These are phyloP conservation scores for Cicer pinnatifidum DNA, from an alignment of 306 rosid species.

Conservation along the genomic window DNA sequence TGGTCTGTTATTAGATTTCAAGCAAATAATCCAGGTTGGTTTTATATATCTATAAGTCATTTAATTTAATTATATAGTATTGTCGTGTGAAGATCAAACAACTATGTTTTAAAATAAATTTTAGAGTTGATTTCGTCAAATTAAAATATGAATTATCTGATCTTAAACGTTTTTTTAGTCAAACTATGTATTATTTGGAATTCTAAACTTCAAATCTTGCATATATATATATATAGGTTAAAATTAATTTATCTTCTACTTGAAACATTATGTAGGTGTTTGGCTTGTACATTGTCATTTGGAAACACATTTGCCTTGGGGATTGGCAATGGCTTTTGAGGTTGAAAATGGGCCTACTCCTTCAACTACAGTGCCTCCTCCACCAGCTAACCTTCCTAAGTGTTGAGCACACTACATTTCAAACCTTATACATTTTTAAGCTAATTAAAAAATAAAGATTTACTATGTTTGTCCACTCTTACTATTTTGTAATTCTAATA, in stretches of 20 bases:
- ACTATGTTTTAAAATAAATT: too few species aligned
- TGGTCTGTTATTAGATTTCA: slow-evolving; percentile 66
- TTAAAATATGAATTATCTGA: too few species aligned
- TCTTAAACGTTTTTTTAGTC: not conserved
- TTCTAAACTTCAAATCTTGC: not conserved
- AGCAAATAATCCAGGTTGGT: slow-evolving; percentile 53
- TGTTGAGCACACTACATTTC: slow-evolving; percentile 39
- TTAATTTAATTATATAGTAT: too few species aligned
- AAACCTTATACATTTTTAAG: not conserved
- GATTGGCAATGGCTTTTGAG: slow-evolving; percentile 60
- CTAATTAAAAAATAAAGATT: not conserved
- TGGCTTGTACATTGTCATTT: slow-evolving; percentile 77
- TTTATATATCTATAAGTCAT: not conserved
- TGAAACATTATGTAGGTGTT: slow-evolving; percentile 35
- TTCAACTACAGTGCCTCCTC: slow-evolving; percentile 52
- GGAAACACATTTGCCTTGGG: slow-evolving; percentile 76
- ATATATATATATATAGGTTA: not conserved
- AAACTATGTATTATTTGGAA: not conserved
- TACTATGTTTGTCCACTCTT: not conserved
- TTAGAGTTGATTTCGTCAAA: too few species aligned
- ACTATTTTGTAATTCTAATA: slow-evolving; percentile 6
- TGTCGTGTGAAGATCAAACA: too few species aligned
- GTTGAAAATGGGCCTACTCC: slow-evolving; percentile 48
- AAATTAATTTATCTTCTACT: not conserved
- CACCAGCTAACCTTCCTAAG: slow-evolving; percentile 68